Conservation (phyloP, 2,329 filamentous ascomycete genomes). For the Huntiella decipiens region DNA sequence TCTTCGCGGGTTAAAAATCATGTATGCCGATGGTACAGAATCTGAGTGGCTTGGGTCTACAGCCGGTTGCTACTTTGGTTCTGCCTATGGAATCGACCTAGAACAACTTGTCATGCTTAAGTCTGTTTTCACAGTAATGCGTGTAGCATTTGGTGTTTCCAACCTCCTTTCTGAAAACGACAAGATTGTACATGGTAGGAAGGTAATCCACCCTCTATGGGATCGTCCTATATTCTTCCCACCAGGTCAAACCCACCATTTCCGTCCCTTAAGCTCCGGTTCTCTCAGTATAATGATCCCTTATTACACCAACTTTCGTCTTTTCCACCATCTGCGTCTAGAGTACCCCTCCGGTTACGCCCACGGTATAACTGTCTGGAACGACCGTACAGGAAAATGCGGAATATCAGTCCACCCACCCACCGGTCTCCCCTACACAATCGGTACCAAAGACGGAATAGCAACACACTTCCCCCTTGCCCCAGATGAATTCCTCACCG, state of each 20-base stretch:
- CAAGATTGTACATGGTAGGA: conserved; percentile 3
- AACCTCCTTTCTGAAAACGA: conserved; percentile 10
- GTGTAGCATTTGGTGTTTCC: conserved; percentile 8
- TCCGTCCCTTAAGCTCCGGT: conserved; percentile 6
- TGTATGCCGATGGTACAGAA: conserved; percentile 8
- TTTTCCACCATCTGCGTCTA: conserved; percentile 7
- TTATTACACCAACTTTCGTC: conserved; percentile 9
- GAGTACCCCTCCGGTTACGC: conserved; percentile 8
- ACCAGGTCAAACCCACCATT: conserved; percentile 4
- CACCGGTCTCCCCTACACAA: neutral
- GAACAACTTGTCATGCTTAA: conserved; percentile 9
- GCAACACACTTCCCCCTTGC: conserved; percentile 8
- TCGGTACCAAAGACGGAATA: conserved; percentile 6
- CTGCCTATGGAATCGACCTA: conserved; percentile 7
- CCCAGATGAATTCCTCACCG: conserved; percentile 1
- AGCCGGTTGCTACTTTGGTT: conserved; percentile 8
- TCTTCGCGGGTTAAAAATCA: conserved; percentile 8
- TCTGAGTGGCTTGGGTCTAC: conserved; percentile 9
- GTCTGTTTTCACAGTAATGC: conserved; percentile 9
- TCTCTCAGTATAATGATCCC: conserved; percentile 10
- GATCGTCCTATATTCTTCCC: conserved; percentile 7
- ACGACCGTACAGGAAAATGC: conserved; percentile 8
- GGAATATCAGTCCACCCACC: conserved; percentile 8
- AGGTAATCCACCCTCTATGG: conserved; percentile 10
- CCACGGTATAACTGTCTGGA: conserved; percentile 7